A percentile compares a stretch with the other conserved stretches of the same genome.
These are phyloP conservation scores for Castanospermum australe DNA, from an alignment of 306 rosid genomes.

Conservation along the genomic window DNA sequence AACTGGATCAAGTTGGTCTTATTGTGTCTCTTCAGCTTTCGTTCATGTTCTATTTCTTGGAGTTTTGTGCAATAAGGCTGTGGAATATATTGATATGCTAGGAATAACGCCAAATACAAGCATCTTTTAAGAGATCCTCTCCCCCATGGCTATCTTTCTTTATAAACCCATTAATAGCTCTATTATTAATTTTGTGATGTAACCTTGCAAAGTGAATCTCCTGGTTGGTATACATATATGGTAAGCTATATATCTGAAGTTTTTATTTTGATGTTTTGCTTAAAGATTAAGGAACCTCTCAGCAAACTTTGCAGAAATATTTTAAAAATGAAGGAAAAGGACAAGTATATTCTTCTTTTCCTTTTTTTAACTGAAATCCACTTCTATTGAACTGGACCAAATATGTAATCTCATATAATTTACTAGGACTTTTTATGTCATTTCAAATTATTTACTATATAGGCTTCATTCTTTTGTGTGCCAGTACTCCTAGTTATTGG, in stretches of 20 bases:
- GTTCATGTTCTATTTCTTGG: slow-evolving; percentile 51
- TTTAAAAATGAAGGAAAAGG: no score
- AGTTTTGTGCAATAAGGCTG: slow-evolving; percentile 32
- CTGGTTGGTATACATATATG: background rate
- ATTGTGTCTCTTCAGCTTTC: slow-evolving; percentile 28
- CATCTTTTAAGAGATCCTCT: background rate
- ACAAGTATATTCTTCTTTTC: background rate
- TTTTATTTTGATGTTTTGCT: background rate
- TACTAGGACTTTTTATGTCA: no score
- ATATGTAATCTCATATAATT: no score
- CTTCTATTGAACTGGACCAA: background rate
- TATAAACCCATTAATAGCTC: background rate
- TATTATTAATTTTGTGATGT: slow-evolving; percentile 10
- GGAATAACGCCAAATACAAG: slow-evolving; percentile 29
- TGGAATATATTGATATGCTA: background rate
- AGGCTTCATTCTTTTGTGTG: background rate
- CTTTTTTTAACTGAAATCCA: background rate
- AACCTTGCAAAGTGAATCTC: background rate
- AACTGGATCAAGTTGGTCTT: slow-evolving; percentile 53
- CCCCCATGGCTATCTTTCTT: background rate
- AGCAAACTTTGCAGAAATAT: background rate
- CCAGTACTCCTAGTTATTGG: background rate
- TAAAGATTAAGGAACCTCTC: background rate
- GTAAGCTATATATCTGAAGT: background rate
- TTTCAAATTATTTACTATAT: no score